Base-by-base conservation (phyloP, 495 filamentous ascomycete species). In the Neurospora africana region DNA sequence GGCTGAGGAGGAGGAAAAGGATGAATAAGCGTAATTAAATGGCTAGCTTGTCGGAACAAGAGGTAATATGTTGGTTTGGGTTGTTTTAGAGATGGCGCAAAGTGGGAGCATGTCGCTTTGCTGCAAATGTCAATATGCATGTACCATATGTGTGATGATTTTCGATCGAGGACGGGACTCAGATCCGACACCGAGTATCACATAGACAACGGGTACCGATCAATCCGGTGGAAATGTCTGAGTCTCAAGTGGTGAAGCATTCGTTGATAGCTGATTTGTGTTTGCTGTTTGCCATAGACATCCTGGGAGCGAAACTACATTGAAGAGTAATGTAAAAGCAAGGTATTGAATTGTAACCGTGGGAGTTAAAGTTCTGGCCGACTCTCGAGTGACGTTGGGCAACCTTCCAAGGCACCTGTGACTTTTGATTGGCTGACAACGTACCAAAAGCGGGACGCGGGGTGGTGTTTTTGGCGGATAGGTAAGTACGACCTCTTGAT, bases 1-100 rank as follows among this genome's bases (percentile, higher is more conserved):
- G 72, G 72, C 73, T 67, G 76, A 58, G 68, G 44, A 2, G 15
- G 21, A 69, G 33, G 37, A 71, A 68, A 23, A 58, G 0, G 47
- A 58, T 1, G 21, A 58, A 58, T 58, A 58, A 58, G 21, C 47
- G 47, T 11, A 21, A 27, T 53, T 4, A 10, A 21, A 10, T 1
- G 10, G 44, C 0, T 5, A 23, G 44, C 7, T 11, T 23, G 44
- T 53, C 44, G 10, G 21, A 53, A 53, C 0, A 23, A 1, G n/a
- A 11, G 23, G 2, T 53, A 2, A 27, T 2, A 10, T 27, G 21
- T 53, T 36, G 19, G 38, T 5, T 36, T 7, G 36, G 36, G 36
- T 36, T 36, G 7, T 36, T 36, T 7, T 8, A 36, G 7, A 36
- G 36, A 6, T 7, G 6, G 36, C 5, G 36, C 15, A 27, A 61